Conservation (phyloP, 352 stramenopile species). For the Pythium utonaiense region DNA sequence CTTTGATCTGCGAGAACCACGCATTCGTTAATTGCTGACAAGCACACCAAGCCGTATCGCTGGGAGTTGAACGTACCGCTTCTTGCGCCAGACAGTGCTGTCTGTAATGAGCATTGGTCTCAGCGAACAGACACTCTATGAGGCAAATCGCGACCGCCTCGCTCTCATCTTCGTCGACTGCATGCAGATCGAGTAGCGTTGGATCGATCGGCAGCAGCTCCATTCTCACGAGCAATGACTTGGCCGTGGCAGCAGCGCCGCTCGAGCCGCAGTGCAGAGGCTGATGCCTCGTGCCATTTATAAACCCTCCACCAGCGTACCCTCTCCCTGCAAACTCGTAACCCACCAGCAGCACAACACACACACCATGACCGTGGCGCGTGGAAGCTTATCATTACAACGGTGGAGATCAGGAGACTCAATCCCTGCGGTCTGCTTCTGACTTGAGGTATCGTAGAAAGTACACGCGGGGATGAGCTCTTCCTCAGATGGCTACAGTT, state of each 20-base stretch:
- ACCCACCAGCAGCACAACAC: too few relatives aligned
- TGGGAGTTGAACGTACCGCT: slow-evolving; percentile 24
- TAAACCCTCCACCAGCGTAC: background rate
- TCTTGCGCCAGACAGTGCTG: slow-evolving; percentile 33
- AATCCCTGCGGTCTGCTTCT: background rate
- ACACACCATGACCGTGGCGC: too few relatives aligned
- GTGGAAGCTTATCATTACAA: background rate
- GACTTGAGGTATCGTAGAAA: slow-evolving; percentile 5
- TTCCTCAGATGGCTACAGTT: slow-evolving; percentile 11
- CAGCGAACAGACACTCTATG: slow-evolving; percentile 48
- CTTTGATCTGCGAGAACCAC: slow-evolving; percentile 6
- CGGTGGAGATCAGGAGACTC: too few relatives aligned
- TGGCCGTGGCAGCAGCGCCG: background rate
- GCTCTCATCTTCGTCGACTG: slow-evolving; percentile 46
- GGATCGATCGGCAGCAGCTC: slow-evolving; percentile 33
- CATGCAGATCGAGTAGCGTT: slow-evolving; percentile 28
- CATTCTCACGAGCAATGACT: slow-evolving; percentile 2
- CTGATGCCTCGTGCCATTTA: background rate
- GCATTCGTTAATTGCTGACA: too few relatives aligned
- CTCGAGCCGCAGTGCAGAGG: background rate
- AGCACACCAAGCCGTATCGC: too few relatives aligned
- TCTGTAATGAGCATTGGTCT: slow-evolving; percentile 49
- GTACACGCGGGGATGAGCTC: slow-evolving; percentile 5
- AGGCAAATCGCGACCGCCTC: slow-evolving; percentile 47
- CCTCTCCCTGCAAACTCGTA: background rate